Percentiles rank a stretch among this genome's conserved stretches.
Conservation (phyloP, 768 basidiomycete genomes). For the Pulveroboletus sp. region DNA sequence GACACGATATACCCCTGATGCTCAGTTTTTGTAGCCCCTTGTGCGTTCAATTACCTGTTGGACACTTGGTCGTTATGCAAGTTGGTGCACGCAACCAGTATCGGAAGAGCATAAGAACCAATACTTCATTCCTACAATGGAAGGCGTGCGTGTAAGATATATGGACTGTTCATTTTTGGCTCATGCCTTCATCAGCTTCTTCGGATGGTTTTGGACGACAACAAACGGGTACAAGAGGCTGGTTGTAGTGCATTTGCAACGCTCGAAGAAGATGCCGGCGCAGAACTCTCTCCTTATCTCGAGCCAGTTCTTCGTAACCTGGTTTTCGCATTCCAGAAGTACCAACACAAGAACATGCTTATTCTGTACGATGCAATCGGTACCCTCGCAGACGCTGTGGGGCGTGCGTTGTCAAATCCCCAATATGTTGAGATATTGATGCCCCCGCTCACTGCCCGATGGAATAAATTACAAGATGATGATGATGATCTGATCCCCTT, state of each 20-base stretch:
- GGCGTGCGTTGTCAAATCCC: conserved; percentile 78
- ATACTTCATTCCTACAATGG: conserved; percentile 97
- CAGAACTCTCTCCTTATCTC: conserved; percentile 85
- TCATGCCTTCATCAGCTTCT: conserved; percentile 59
- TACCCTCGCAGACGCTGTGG: conserved; percentile 95
- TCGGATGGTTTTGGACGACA: conserved; percentile 95
- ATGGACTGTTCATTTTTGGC: background rate
- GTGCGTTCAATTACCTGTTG: conserved; percentile 98
- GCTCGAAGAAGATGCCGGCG: conserved; percentile 93
- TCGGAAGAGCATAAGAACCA: conserved; percentile 83
- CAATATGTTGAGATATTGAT: conserved; percentile 91
- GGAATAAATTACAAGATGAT: conserved; percentile 86
- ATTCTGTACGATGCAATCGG: conserved; percentile 99
- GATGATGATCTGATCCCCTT: conserved; percentile 92
- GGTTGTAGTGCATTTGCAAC: conserved; percentile 99
- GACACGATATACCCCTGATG: background rate
- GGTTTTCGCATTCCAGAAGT: conserved; percentile 94
- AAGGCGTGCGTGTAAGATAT: conserved; percentile 66
- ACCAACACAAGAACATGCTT: conserved; percentile 99
- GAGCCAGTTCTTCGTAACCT: conserved; percentile 93
- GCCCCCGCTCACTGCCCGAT: conserved; percentile 87
- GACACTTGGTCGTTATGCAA: conserved; percentile 98
- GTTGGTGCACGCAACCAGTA: conserved; percentile 87
- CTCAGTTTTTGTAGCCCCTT: conserved; percentile 59
- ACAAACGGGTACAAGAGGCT: conserved; percentile 98